Evolutionary conservation across 352 stramenopile species (phyloP).

Genomic region (Pythium folliculosum): DNA sequence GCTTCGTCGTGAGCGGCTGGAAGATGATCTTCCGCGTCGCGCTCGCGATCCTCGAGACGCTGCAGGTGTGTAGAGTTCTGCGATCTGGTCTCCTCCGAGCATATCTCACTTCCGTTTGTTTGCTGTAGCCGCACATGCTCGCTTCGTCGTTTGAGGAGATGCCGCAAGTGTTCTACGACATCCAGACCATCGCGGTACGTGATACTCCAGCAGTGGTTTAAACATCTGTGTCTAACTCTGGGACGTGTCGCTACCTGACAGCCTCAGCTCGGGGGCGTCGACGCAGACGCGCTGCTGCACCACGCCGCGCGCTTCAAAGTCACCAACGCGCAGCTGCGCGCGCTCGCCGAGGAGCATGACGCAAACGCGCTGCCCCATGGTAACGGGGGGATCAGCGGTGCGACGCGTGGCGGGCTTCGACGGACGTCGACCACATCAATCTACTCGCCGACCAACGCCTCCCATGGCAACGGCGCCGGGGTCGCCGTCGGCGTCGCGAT

Average conservation of each 20-base stretch:
- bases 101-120: too few relatives aligned
- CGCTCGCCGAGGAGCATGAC: slow-evolving; percentile 20
- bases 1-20: slow-evolving; percentile 72
- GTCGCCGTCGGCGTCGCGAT: slow-evolving; percentile 10
- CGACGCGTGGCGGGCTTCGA: neutral
- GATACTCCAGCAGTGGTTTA: neutral
- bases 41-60: slow-evolving; percentile 52
- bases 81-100: too few relatives aligned
- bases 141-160: slow-evolving; percentile 71
- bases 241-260: too few relatives aligned
- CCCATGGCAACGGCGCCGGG: neutral
- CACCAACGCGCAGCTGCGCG: slow-evolving; percentile 19
- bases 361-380: neutral
- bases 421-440: neutral
- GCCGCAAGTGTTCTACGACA: slow-evolving; percentile 73
- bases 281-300: slow-evolving; percentile 28
- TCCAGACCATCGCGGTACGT: slow-evolving; percentile 60
- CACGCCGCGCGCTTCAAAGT: slow-evolving; percentile 40
- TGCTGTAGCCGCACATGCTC: slow-evolving; percentile 52
- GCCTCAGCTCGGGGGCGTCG: slow-evolving; percentile 31
- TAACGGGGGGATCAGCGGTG: neutral
- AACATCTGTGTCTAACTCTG: too few relatives aligned
- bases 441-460: neutral
- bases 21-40: slow-evolving; percentile 71
- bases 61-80: slow-evolving; percentile 39